phyloP scores from a whole-genome alignment of 139 green algal species.

The Eudorina sp. region DNA sequence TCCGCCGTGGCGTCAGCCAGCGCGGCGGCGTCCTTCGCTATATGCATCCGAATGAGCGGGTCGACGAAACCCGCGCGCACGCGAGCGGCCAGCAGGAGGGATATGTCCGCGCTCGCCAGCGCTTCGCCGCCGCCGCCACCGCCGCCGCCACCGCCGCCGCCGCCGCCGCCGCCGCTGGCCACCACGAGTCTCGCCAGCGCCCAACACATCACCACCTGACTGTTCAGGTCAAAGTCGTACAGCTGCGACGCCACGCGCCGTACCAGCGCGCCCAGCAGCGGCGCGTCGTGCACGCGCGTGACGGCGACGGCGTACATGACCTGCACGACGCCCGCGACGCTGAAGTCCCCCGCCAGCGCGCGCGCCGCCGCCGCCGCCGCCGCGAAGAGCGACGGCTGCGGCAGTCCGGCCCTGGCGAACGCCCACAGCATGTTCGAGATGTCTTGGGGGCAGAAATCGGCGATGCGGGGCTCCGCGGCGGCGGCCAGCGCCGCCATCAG shows the following conservation, averaged over 20 bases:
- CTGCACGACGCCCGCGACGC: constrained; percentile 1
- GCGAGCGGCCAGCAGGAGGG: neutral
- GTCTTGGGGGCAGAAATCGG: constrained; percentile 61
- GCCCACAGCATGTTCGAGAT: constrained; percentile 69
- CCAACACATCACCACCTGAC: constrained; percentile 38
- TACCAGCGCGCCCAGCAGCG: constrained; percentile 1
- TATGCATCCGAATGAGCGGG: neutral
- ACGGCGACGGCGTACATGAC: constrained; percentile 5
- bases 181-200: constrained; percentile 16
- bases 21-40: too few relatives aligned
- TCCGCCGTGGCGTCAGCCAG: neutral
- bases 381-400: constrained; percentile 43
- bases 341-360: constrained; percentile 19
- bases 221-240: neutral
- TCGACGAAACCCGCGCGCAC: neutral
- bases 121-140: neutral
- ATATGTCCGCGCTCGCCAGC: neutral
- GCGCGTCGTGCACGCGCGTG: neutral
- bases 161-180: neutral
- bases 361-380: neutral
- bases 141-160: neutral
- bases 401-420: constrained; percentile 47
- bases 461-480: constrained; percentile 22
- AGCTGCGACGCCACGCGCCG: neutral
- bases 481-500: constrained; percentile 32